Percentiles rank a stretch among this genome's conserved stretches.
Conservation (phyloP, 257 asterid species). For the Solanum phureja region DNA sequence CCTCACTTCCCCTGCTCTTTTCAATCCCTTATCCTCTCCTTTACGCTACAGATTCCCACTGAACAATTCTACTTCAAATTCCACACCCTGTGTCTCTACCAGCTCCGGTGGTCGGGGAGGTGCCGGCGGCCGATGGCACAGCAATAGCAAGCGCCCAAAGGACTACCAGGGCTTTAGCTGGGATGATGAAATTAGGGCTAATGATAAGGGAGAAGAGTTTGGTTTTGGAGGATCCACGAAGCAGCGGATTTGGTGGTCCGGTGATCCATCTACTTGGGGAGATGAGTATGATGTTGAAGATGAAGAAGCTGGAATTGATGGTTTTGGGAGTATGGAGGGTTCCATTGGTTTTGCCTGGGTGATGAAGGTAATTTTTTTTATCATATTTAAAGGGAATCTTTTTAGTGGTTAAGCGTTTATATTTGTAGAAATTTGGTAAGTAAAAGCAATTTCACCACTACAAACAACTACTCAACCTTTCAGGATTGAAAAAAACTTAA, state of each 20-base stretch:
- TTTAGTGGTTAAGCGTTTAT: background rate
- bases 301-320: conserved; percentile 30
- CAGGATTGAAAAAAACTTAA: background rate
- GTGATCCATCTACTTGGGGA: conserved; percentile 21
- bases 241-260: conserved; percentile 74
- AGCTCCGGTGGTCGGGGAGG: conserved; percentile 25
- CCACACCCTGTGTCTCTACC: conserved; percentile 13
- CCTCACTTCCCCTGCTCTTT: conserved; percentile 18
- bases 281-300: conserved; percentile 27
- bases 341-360: conserved; percentile 44
- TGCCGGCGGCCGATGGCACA: conserved; percentile 46
- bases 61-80: background rate
- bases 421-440: background rate
- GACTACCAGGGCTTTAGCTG: conserved; percentile 30
- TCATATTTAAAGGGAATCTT: background rate
- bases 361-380: conserved; percentile 25
- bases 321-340: conserved; percentile 39
- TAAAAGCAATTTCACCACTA: background rate
- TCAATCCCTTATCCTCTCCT: conserved; percentile 17
- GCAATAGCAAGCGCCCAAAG: conserved; percentile 10
- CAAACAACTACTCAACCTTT: background rate
- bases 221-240: conserved; percentile 34
- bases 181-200: conserved; percentile 22
- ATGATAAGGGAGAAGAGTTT: conserved; percentile 15
- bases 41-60: background rate